Conservation (phyloP, 2,329 filamentous ascomycete species). For the Fusarium ambrosium region DNA sequence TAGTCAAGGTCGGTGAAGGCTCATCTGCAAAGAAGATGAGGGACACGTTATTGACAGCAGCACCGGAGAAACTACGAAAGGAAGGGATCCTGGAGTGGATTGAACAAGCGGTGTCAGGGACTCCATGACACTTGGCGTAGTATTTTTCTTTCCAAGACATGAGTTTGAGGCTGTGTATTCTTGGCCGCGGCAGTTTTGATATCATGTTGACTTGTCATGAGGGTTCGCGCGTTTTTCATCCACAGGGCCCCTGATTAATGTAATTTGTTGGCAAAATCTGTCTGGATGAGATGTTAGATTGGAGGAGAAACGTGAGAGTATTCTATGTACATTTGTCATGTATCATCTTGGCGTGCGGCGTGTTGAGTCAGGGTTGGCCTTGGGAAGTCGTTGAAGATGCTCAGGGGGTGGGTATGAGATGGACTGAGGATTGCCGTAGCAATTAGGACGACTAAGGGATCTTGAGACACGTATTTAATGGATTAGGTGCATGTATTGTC, state of each 20-base stretch:
- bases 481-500: background rate
- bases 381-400: background rate
- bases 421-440: background rate
- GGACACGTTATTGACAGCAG: constrained; percentile 17
- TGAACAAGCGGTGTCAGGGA: constrained; percentile 3
- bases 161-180: background rate
- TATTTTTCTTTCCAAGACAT: background rate
- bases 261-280: background rate
- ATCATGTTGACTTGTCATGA: background rate
- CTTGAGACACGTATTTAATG: background rate
- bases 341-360: background rate
- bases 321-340: background rate
- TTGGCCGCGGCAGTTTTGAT: background rate
- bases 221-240: background rate
- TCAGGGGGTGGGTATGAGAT: background rate
- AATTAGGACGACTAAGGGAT: background rate
- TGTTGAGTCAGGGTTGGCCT: background rate
- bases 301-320: background rate
- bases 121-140: background rate
- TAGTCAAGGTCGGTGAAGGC: constrained; percentile 8
- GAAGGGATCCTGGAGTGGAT: constrained; percentile 35
- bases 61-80: constrained; percentile 17
- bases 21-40: constrained; percentile 2
- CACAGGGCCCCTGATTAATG: background rate
- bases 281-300: background rate